phyloP scores from a whole-genome alignment of 2,329 filamentous ascomycete genomes.

The Curvularia sp. region DNA sequence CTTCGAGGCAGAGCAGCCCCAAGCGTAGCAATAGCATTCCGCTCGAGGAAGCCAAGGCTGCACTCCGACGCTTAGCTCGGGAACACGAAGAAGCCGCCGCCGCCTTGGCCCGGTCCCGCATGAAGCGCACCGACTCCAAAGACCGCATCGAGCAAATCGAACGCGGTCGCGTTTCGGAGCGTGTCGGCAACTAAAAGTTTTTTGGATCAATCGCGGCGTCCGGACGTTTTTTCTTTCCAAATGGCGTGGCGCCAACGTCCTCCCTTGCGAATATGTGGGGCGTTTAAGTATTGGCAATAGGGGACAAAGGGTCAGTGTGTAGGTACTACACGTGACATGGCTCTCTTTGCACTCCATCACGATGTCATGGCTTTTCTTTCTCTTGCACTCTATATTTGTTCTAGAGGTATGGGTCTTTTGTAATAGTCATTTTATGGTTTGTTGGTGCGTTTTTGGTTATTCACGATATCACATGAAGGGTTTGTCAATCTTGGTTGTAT shows the following conservation, averaged over 20 bases:
- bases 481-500: background rate
- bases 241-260: background rate
- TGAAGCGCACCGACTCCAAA: conserved; percentile 22
- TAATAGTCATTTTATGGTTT: background rate
- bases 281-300: background rate
- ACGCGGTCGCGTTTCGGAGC: conserved; percentile 27
- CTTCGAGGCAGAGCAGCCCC: conserved; percentile 38
- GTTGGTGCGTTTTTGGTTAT: background rate
- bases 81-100: conserved; percentile 40
- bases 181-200: conserved; percentile 20
- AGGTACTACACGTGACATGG: background rate
- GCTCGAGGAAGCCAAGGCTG: conserved; percentile 41
- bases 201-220: background rate
- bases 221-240: background rate
- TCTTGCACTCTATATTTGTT: background rate
- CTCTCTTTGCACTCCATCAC: background rate
- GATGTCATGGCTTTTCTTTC: background rate
- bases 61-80: conserved; percentile 36
- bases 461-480: background rate
- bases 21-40: conserved; percentile 40
- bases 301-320: background rate
- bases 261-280: background rate
- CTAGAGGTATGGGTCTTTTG: background rate
- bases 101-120: conserved; percentile 19
- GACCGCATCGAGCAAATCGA: conserved; percentile 27